Conservation (phyloP, 78 protist species). For the Ministeria vibrans region DNA sequence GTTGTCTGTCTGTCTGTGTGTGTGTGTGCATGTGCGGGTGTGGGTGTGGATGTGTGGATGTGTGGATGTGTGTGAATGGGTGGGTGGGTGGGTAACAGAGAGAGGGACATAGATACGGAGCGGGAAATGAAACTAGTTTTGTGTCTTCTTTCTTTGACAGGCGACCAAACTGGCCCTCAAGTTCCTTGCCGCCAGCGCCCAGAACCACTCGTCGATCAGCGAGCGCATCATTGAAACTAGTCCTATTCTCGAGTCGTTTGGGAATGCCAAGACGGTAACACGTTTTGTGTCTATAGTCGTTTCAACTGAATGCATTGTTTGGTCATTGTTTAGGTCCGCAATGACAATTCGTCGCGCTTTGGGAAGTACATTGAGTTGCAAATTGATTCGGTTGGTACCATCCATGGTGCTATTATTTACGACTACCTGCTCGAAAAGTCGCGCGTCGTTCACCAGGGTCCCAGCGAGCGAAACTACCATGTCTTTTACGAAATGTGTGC, state of each 20-base stretch:
- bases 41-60: background rate
- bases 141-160: too few relatives aligned
- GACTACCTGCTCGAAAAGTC: constrained; percentile 33
- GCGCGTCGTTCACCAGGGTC: constrained; percentile 32
- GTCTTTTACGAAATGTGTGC: constrained; percentile 25
- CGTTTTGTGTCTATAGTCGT: too few relatives aligned
- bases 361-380: constrained; percentile 35
- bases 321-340: too few relatives aligned
- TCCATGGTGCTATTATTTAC: constrained; percentile 15
- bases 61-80: background rate
- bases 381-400: background rate
- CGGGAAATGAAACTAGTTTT: too few relatives aligned
- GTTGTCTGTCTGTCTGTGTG: background rate
- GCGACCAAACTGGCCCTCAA: too few relatives aligned
- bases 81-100: background rate
- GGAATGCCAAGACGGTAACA: constrained; percentile 91
- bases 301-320: too few relatives aligned
- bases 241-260: constrained; percentile 71
- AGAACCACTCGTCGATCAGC: too few relatives aligned
- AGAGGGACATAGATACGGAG: too few relatives aligned
- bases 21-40: background rate
- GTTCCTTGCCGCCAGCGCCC: too few relatives aligned
- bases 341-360: constrained; percentile 74
- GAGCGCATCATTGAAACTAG: constrained; percentile 37
- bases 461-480: constrained; percentile 58